Conservation (phyloP, 2,329 filamentous ascomycete genomes). For the Alternaria sp. region DNA sequence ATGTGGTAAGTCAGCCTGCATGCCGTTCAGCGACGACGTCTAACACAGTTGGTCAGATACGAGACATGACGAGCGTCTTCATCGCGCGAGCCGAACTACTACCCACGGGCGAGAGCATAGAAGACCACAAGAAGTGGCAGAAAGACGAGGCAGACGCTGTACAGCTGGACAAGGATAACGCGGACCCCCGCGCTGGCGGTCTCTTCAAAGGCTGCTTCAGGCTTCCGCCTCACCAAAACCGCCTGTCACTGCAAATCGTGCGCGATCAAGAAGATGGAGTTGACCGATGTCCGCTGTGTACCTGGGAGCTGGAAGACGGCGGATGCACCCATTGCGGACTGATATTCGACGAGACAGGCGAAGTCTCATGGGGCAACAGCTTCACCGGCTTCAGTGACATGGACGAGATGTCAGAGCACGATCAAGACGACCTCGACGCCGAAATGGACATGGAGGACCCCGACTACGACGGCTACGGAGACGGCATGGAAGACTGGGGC, state of each 20-base stretch:
- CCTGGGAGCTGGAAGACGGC: conserved; percentile 69
- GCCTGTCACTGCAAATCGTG: conserved; percentile 50
- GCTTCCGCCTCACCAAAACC: conserved; percentile 24
- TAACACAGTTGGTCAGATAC: conserved; percentile 55
- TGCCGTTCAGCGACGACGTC: neutral
- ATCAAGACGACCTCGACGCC: conserved; percentile 49
- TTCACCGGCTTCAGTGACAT: conserved; percentile 55
- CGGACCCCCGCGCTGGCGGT: conserved; percentile 58
- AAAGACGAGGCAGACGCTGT: conserved; percentile 66
- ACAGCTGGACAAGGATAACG: conserved; percentile 65
- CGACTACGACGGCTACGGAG: conserved; percentile 43
- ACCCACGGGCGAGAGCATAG: conserved; percentile 67
- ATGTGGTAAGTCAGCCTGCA: conserved; percentile 58
- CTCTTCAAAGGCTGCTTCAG: conserved; percentile 69
- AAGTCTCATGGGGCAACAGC: conserved; percentile 47
- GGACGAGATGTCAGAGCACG: conserved; percentile 51
- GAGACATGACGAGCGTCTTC: conserved; percentile 70
- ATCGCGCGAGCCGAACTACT: conserved; percentile 65
- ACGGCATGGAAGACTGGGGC: conserved; percentile 39
- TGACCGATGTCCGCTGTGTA: conserved; percentile 67
- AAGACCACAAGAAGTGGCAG: conserved; percentile 65
- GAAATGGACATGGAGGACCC: conserved; percentile 52
- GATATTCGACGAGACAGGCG: conserved; percentile 58
- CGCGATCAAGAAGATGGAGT: conserved; percentile 66
- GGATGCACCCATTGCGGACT: conserved; percentile 61